Base-by-base conservation (phyloP, 2,329 filamentous ascomycete species). In the Blumeria graminis region DNA sequence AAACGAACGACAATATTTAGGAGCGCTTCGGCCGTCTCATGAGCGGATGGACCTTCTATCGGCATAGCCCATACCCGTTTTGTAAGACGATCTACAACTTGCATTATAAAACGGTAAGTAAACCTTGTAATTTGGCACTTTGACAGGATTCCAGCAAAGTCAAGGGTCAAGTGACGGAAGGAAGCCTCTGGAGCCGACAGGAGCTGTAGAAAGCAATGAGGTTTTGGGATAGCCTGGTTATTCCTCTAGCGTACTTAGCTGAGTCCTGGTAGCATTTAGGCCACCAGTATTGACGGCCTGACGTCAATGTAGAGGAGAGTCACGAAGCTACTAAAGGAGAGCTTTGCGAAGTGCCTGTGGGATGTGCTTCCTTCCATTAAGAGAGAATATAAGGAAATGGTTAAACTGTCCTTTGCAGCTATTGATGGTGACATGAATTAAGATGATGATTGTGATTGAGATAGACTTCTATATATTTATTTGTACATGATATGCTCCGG, bases 1-100 rank as follows among this genome's bases (percentile, higher is more conserved):
- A 50, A 50, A 58, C 62, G 5, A 62, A 63, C 48, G 61, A 60
- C 18, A 53, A 63, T 55, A 61, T 60, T 54, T 61, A 63, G 45
- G 58, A 60, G 16, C 60, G 55, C 61, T 43, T 32, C 36, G 1
- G 9, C 16, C 11, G 9, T 50, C 33, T 50, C 22, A 7, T 18
- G 34, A 22, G 36, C 35, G 10, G 34, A 22, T 38, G 34, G 33
- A 6, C 33, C 7, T 41, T 39, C 33, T 33, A 34, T 10, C 6
- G 39, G 16, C n/a, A 33, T 14, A 4, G 36, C 36, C 48, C 48
- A 52, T 9, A 52, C 48, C 16, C 48, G 34, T 35, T 52, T 52
- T 6, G 48, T 52, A 4, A 52, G 14, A 34, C 48, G 9, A 52
- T 52, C 48, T 4, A 52, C 48, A 3, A 52, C 14, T 35, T 52